Percentiles rank a stretch among this genome's conserved stretches.
phyloP scores from a whole-genome alignment of 371 early-diverging fungal genomes.

The Syncephalastrum monosporum region DNA sequence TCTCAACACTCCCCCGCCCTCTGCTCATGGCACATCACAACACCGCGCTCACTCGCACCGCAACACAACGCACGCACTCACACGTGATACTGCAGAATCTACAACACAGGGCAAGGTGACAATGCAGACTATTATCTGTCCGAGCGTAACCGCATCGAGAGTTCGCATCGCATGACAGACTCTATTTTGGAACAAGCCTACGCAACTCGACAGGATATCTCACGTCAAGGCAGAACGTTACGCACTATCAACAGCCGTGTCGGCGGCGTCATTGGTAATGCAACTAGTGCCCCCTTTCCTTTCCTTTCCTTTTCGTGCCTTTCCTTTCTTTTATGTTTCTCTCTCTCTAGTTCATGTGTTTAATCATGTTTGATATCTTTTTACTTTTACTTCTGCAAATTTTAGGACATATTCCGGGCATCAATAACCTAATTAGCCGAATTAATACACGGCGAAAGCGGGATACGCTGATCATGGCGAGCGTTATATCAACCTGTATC shows the following conservation, averaged over 20 bases:
- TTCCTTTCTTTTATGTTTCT: not conserved
- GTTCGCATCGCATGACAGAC: constrained; percentile 65
- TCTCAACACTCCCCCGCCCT: too few species aligned
- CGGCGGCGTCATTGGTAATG: constrained; percentile 48
- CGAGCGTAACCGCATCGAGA: constrained; percentile 61
- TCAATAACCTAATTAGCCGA: constrained; percentile 60
- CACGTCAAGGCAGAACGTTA: constrained; percentile 52
- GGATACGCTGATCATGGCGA: constrained; percentile 65
- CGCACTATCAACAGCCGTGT: constrained; percentile 50
- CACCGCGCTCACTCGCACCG: too few species aligned
- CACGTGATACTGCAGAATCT: constrained; percentile 25
- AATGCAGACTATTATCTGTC: constrained; percentile 56
- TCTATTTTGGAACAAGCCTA: constrained; percentile 70
- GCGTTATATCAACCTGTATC: constrained; percentile 58
- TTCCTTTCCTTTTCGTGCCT: not conserved
- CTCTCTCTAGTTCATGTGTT: not conserved
- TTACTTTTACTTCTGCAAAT: not conserved
- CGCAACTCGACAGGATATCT: constrained; percentile 57
- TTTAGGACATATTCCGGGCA: constrained; percentile 57
- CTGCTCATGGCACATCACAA: too few species aligned
- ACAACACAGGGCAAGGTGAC: constrained; percentile 38
- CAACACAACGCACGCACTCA: too few species aligned
- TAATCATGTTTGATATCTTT: not conserved
- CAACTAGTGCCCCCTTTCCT: not conserved
- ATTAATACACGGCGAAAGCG: constrained; percentile 64